These are phyloP conservation scores for Venturia aucupariae DNA, from an alignment of 2,329 filamentous ascomycete species.

Conservation along the genomic window DNA sequence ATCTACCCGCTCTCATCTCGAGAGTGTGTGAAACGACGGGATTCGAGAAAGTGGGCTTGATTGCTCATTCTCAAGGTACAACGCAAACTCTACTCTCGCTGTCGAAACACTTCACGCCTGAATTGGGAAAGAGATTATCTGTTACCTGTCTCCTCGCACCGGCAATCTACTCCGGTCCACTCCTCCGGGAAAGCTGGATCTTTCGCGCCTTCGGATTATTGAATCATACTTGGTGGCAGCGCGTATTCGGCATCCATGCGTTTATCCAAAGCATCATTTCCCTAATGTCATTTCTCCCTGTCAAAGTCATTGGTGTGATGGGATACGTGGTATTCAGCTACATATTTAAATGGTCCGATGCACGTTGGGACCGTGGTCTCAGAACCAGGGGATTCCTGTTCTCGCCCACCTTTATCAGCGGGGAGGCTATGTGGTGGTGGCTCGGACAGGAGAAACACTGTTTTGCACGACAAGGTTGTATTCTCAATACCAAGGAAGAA, in stretches of 20 bases:
- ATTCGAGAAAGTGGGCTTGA: not conserved
- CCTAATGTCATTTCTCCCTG: not conserved
- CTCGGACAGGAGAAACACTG: not conserved
- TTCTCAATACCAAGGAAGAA: slow-evolving; percentile 9
- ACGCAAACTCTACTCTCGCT: not conserved
- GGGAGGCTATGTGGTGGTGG: slow-evolving; percentile 7
- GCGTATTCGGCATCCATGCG: slow-evolving; percentile 2
- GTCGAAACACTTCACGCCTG: slow-evolving; percentile 3
- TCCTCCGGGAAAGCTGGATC: not conserved
- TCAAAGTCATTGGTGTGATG: not conserved
- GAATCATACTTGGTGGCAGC: not conserved
- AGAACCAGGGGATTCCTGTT: not conserved
- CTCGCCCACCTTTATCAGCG: slow-evolving; percentile 5
- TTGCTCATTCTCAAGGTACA: slow-evolving; percentile 2
- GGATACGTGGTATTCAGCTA: slow-evolving; percentile 4
- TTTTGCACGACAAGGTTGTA: slow-evolving; percentile 4
- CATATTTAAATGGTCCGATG: slow-evolving; percentile 9
- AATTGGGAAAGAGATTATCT: not conserved
- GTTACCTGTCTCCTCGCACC: slow-evolving; percentile 10
- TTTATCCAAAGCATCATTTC: slow-evolving; percentile 2
- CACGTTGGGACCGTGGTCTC: not conserved
- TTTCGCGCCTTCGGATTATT: not conserved
- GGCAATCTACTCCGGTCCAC: not conserved
- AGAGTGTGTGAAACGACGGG: not conserved
- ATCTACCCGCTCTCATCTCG: slow-evolving; percentile 7